Conservation (phyloP, 768 basidiomycete genomes). For the Favolaschia claudopus region DNA sequence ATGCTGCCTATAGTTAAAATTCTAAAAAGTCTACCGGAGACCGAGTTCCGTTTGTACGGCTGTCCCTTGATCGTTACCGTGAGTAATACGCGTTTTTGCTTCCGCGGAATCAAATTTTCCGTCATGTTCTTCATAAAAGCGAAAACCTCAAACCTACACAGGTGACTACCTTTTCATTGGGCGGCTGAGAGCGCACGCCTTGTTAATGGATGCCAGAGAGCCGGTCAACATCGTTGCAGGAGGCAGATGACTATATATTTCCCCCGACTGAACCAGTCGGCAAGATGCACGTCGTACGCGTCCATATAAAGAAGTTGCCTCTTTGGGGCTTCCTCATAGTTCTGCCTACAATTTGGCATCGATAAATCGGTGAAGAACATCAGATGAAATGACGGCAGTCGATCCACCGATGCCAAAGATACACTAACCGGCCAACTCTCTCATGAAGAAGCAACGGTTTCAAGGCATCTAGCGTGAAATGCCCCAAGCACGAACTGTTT, state of each 20-base stretch:
- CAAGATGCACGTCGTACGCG: not conserved
- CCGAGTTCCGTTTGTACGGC: conserved; percentile 15
- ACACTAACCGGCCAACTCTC: not conserved
- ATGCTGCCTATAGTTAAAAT: conserved; percentile 15
- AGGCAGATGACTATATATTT: conserved; percentile 4
- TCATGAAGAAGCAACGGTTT: no score
- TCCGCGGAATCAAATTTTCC: conserved; percentile 24
- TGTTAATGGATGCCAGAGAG: not conserved
- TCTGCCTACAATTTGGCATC: conserved; percentile 12
- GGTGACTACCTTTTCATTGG: conserved; percentile 9
- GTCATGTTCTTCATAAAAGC: not conserved
- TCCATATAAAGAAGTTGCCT: conserved; percentile 9
- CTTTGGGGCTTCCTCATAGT: not conserved
- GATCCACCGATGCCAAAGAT: conserved; percentile 1
- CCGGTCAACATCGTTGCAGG: not conserved
- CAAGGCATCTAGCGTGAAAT: no score
- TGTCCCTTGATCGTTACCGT: conserved; percentile 5
- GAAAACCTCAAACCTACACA: not conserved
- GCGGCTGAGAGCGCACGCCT: conserved; percentile 5
- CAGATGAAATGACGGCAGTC: conserved; percentile 6
- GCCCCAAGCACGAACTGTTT: not conserved
- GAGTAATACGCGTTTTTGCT: conserved; percentile 11
- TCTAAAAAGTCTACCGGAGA: conserved; percentile 16
- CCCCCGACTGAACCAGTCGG: not conserved
- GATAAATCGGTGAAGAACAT: conserved; percentile 12